Evolutionary conservation across 192 early-diverging fungal species (phyloP), one percentile per base, ranked within the genome.

Genomic region (Spizellomyces sp.): DNA sequence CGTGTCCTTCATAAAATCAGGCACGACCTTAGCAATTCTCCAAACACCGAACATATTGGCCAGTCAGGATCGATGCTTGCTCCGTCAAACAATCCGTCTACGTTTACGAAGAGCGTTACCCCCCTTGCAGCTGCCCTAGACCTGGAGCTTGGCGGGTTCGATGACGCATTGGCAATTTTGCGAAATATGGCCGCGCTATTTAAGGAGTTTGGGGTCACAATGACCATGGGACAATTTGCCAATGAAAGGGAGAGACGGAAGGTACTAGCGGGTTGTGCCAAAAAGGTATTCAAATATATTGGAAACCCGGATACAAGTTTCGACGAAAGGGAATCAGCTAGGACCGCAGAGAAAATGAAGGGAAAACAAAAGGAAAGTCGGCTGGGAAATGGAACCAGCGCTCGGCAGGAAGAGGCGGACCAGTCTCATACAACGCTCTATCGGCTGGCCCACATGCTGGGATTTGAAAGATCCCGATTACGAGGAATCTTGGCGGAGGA

Each of bases 401-500:
- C 27, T 36, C 27, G 27, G 27, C 27, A 36, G 27, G 27, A 36
- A 36, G 43, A 75, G 68, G 8, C 65, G 15, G 67, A 62, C 36
- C 45, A 15, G 4, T 45, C 64, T 4, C 69, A 70, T 15, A 50
- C 58, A 22, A 60, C 58, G 9, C 60, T 66, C 5, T 48, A 73
- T 41, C 75, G 81, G 36, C 64, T 83, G 8, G 81, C 81, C 41
- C 71, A 83, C 41, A 63, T 83, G 3, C 67, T 83, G 46, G 77
- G 78, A 9, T 83, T 83, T 70, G 77, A 79, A 46, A 66, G 81
- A 21, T 58, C 58, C 5, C 46, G 63, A 4, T 64, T 90, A 36
- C 74, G 83, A 47, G 77, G 75, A 27, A 71, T 90, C 44, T 76
- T 91, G 36, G 84, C 87, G 10, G 87, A 90, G 73, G 80, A 86